Evolutionary conservation across 805 yeast species (phyloP), one percentile per base, ranked within the genome.

Genomic region (Yarrowia sp.): DNA sequence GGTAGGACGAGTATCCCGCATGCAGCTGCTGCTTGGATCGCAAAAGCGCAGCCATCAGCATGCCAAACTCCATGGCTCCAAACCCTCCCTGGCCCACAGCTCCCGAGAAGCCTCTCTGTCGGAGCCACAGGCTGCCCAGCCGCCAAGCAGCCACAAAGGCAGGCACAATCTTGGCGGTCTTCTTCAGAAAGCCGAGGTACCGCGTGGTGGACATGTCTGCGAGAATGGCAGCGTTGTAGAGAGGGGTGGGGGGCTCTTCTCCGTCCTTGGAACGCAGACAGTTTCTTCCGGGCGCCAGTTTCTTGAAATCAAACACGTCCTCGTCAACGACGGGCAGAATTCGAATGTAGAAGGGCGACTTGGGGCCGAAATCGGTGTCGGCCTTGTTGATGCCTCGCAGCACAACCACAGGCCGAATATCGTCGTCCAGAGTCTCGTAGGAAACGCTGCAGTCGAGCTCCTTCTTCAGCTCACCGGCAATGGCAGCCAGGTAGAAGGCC

Each of bases 1-100:
- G 99, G 76, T 92, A 95, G 24, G 96, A 89, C 3, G 97, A 92
- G 76, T 90, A 94, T 0, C 98, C 99, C 72, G 88, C 89, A 44
- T 92, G 77, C 67, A 95, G 81, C 30, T 92, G 87, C 73, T 87
- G 89, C 14, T 96, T 95, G 71, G 82, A 83, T 70, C 87, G 86
- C 50, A 95, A 80, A 66, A 95, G 79, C 1, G 92, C 89, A 49
- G 96, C 88, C 87, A 92, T 86, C 63, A 94, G 77, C 44, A 89
- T 79, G 38, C 92, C 88, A 76, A 92, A 92, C 79, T 95, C 98
- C 76, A 92, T 92, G 72, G 89, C 90, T 13, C 98, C 98, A 77
- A 95, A 94, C 0, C 98, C 98, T 39, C 91, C 90, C 50, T 84
- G 81, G 17, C 84, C 81, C 39, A 88, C 75, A 15, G 84, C 78